Conservation (phyloP, 2,329 filamentous ascomycete genomes). For the Aspergillus caelatus region DNA sequence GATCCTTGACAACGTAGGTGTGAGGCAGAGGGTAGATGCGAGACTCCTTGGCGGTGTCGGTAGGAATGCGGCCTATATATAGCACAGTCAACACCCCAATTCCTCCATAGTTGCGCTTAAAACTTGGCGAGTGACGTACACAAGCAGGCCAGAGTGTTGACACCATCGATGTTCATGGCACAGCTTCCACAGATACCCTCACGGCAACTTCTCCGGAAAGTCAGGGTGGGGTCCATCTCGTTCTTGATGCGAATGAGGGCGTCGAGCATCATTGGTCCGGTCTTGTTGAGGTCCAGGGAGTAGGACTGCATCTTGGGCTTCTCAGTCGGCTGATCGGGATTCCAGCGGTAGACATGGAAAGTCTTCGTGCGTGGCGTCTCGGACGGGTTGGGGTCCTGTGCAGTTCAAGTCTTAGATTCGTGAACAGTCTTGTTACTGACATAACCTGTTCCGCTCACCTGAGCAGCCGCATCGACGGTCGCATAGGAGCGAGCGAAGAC, state of each 20-base stretch:
- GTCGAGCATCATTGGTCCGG: constrained; percentile 96
- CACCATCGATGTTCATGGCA: constrained; percentile 99
- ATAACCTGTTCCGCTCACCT: constrained; percentile 31
- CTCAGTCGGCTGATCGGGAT: constrained; percentile 84
- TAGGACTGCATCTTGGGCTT: constrained; percentile 97
- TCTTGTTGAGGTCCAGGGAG: constrained; percentile 96
- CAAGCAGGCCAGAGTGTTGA: constrained; percentile 95
- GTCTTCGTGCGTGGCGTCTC: constrained; percentile 74
- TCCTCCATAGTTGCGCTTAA: not conserved
- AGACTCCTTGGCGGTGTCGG: constrained; percentile 75
- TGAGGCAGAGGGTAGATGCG: constrained; percentile 98
- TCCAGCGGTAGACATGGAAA: constrained; percentile 99
- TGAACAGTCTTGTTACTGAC: constrained; percentile 40
- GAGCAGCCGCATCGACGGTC: constrained; percentile 44
- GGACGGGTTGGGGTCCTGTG: constrained; percentile 62
- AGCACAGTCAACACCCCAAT: constrained; percentile 15
- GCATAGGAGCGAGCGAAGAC: constrained; percentile 50
- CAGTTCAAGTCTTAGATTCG: constrained; percentile 60
- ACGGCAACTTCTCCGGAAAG: constrained; percentile 92
- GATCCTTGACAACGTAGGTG: constrained; percentile 98
- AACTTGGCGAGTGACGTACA: constrained; percentile 65
- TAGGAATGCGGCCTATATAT: constrained; percentile 81
- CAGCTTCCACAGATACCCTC: constrained; percentile 99
- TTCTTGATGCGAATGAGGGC: constrained; percentile 99
- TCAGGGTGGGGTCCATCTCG: constrained; percentile 93